Evolutionary conservation across 768 basidiomycete species (phyloP).

Genomic region (Kwoniella newhampshirensis): DNA sequence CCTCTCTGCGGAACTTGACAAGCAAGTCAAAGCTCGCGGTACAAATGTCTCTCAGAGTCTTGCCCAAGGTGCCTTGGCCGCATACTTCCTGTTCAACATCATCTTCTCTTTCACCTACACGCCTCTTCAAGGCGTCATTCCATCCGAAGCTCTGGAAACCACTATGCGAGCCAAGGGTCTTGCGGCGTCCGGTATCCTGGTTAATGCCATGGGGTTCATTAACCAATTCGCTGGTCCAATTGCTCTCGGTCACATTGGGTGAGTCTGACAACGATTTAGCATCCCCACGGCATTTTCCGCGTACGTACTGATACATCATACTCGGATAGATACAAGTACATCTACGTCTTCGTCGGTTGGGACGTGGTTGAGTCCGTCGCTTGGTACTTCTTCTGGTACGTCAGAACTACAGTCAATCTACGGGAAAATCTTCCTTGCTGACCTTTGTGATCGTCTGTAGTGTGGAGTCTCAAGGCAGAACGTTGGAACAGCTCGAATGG

Average conservation of each 20-base stretch:
- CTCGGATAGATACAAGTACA: slow-evolving; percentile 21
- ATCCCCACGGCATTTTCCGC: too few relatives aligned
- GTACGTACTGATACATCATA: background rate
- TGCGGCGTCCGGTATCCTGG: slow-evolving; percentile 57
- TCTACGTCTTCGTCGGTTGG: slow-evolving; percentile 43
- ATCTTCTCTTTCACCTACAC: slow-evolving; percentile 62
- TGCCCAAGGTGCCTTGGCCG: slow-evolving; percentile 51
- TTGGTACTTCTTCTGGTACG: slow-evolving; percentile 34
- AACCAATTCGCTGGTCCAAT: slow-evolving; percentile 61
- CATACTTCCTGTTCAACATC: slow-evolving; percentile 60
- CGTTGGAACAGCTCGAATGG: slow-evolving; percentile 54
- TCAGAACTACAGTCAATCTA: background rate
- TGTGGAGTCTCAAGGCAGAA: slow-evolving; percentile 50
- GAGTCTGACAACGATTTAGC: slow-evolving; percentile 29
- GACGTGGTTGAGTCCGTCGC: slow-evolving; percentile 39
- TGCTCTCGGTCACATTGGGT: slow-evolving; percentile 56
- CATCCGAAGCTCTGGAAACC: slow-evolving; percentile 61
- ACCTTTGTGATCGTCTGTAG: background rate
- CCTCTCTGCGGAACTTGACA: slow-evolving; percentile 18
- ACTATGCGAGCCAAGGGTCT: slow-evolving; percentile 66
- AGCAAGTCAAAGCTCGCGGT: slow-evolving; percentile 7
- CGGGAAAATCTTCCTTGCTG: too few relatives aligned
- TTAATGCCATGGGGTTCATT: slow-evolving; percentile 49
- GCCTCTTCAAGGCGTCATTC: slow-evolving; percentile 63
- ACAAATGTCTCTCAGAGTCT: slow-evolving; percentile 30